These are phyloP conservation scores for Candida odintsovae DNA, from an alignment of 805 yeast species.

Conservation along the genomic window DNA sequence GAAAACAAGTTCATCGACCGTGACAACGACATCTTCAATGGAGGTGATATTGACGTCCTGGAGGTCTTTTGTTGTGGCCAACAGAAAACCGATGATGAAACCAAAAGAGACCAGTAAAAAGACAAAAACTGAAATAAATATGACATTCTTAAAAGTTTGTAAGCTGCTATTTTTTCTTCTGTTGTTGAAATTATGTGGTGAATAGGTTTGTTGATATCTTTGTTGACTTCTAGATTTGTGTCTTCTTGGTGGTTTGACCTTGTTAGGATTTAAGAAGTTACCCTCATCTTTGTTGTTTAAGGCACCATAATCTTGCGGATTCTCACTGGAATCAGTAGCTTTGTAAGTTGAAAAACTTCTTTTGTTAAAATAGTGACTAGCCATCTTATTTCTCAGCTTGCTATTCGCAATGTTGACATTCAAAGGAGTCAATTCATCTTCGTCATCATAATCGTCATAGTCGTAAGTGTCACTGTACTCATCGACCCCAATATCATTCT, in stretches of 20 bases:
- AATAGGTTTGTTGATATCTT: conserved; percentile 23
- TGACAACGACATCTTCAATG: conserved; percentile 68
- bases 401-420: conserved; percentile 18
- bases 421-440: conserved; percentile 24
- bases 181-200: conserved; percentile 44
- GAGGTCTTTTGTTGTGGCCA: conserved; percentile 83
- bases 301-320: conserved; percentile 4
- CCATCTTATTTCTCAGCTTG: conserved; percentile 16
- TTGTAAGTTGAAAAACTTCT: conserved; percentile 15
- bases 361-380: conserved; percentile 24
- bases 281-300: conserved; percentile 8
- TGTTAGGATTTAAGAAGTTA: conserved; percentile 2
- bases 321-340: conserved; percentile 12
- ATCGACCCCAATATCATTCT: conserved; percentile 29
- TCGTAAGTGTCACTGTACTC: conserved; percentile 24
- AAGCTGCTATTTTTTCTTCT: conserved; percentile 23
- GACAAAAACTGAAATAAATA: conserved; percentile 30
- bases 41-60: conserved; percentile 55
- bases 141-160: conserved; percentile 28
- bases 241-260: conserved; percentile 9
- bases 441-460: conserved; percentile 20
- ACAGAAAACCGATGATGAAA: conserved; percentile 73
- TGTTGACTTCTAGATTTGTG: conserved; percentile 21
- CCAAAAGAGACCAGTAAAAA: conserved; percentile 60
- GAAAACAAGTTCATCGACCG: conserved; percentile 81